Evolutionary conservation across 2,329 filamentous ascomycete genomes (phyloP), one percentile per base, ranked within the genome.

Genomic region (Pseudovirgaria hyperparasitica): DNA sequence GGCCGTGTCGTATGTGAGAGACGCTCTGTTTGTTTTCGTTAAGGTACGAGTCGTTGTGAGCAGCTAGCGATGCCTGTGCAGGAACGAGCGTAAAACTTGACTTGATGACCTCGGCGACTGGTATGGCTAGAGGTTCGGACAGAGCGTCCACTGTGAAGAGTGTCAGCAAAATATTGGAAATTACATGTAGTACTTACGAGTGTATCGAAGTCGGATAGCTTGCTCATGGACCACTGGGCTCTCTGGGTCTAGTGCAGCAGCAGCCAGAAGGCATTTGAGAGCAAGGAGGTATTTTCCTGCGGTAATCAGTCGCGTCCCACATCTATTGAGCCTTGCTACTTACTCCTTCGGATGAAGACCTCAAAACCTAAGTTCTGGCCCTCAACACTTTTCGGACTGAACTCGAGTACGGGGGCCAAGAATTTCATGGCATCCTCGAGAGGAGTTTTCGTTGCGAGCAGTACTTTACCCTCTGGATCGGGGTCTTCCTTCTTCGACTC

Each of bases 391-490:
- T 79, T 72, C 2, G 85, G 77, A 45, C 76, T 86, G 45, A 76
- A 78, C 51, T 93, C 78, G 33, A 98, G 65, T 41, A 98, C 62
- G 3, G 82, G 85, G 10, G 57, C 64, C 30, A 98, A 55, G 50
- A 90, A 93, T 53, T 87, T 92, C 63, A 84, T 79, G 3, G 84
- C 84, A 44, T 90, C 85, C 25, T 74, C 76, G 23, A 98, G 58
- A 6, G 90, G 87, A 30, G 90, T 77, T 31, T 75, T 69, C 4
- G 87, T 93, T 33, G 80, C 72, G 11, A 82, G 72, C 31, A 96
- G 65, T 53, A 81, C 82, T 41, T 75, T 60, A 21, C 92, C 90
- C 17, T 80, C 64, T 15, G 90, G 87, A 54, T 98, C 90, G 12
- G 81, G 71, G 41, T 98, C 90, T 55, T 82, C 80, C 63, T 92